Base-by-base conservation (phyloP, 768 basidiomycete species). In the Hygrocybe punicea region DNA sequence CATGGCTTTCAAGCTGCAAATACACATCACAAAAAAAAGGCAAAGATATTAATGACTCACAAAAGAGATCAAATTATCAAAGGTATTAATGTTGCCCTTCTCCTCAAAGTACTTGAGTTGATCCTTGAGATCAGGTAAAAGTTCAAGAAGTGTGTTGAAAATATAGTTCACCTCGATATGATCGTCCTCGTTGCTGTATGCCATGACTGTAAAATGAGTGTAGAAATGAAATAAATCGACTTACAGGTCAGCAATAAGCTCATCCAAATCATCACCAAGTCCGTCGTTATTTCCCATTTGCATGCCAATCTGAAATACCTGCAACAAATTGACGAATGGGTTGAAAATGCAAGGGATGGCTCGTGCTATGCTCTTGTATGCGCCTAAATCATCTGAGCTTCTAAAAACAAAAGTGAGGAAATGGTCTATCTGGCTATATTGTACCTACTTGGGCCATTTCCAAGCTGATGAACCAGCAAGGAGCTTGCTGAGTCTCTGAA, bases 241-340 rank as follows among this genome's bases (percentile, higher is more conserved):
- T 19, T 47, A 47, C 11, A n/a, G 11, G n/a, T 47, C 45, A 47
- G n/a, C 45, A 24, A 23, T n/a, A 47, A 19, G 16, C 45, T 47
- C 45, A 47, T 47, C 45, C 16, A 19, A 19, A 40, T 40, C 29
- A 29, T 29, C 29, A 29, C 29, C 45, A 13, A n/a, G 11, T 11
- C 45, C 45, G 4, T 23, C 21, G 13, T 23, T 23, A n/a, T 24
- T 11, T 47, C 23, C 45, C 23, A 47, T 24, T 47, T 23, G 45
- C 45, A 47, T 47, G 45, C 45, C 45, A 24, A 47, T 47, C 45
- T 47, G 45, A 23, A 47, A 47, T n/a, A 23, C n/a, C 23, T 47
- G 45, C n/a, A 47, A n/a, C 29, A 29, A 29, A 29, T 29, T 29
- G 29, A 29, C 29, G 29, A 29, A 29, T 29, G 29, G 29, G 29